Evolutionary conservation across 768 basidiomycete genomes (phyloP).

Genomic region (Aureoboletus auriporus): DNA sequence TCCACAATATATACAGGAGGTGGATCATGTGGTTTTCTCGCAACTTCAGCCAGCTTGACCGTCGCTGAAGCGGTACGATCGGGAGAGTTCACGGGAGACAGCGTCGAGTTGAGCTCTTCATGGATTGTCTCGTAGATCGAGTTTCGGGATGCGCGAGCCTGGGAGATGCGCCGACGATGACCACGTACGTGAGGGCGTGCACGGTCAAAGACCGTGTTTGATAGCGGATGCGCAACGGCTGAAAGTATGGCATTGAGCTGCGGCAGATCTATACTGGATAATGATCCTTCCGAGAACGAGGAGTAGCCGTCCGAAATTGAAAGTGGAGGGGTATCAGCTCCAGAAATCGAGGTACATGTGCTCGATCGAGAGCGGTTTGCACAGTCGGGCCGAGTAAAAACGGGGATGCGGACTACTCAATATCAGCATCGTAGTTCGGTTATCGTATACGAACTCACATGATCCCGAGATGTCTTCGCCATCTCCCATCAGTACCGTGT

Average conservation of each 20-base stretch:
- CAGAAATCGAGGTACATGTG: slow-evolving; percentile 65
- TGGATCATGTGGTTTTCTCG: slow-evolving; percentile 21
- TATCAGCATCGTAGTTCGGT: too few relatives aligned
- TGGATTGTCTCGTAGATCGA: slow-evolving; percentile 81
- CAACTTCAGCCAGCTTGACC: slow-evolving; percentile 1
- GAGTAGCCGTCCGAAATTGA: slow-evolving; percentile 67
- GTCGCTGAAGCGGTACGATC: slow-evolving; percentile 32
- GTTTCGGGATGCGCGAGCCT: slow-evolving; percentile 55
- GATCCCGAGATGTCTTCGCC: slow-evolving; percentile 55
- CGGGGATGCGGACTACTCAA: slow-evolving; percentile 42
- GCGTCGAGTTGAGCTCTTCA: slow-evolving; percentile 51
- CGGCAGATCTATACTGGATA: slow-evolving; percentile 72
- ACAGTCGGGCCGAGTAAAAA: slow-evolving; percentile 58
- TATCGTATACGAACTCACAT: slow-evolving; percentile 36
- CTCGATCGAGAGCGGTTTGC: slow-evolving; percentile 58
- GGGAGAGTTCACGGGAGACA: slow-evolving; percentile 26
- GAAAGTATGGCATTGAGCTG: slow-evolving; percentile 55
- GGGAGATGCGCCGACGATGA: slow-evolving; percentile 63
- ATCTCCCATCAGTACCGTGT: slow-evolving; percentile 57
- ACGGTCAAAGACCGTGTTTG: slow-evolving; percentile 39
- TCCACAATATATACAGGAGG: slow-evolving; percentile 54
- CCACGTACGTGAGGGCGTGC: slow-evolving; percentile 46
- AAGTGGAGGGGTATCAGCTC: slow-evolving; percentile 67
- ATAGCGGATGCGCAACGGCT: slow-evolving; percentile 49
- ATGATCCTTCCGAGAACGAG: slow-evolving; percentile 62